phyloP scores from a whole-genome alignment of 257 asterid species.

The Solanum appendiculatum region DNA sequence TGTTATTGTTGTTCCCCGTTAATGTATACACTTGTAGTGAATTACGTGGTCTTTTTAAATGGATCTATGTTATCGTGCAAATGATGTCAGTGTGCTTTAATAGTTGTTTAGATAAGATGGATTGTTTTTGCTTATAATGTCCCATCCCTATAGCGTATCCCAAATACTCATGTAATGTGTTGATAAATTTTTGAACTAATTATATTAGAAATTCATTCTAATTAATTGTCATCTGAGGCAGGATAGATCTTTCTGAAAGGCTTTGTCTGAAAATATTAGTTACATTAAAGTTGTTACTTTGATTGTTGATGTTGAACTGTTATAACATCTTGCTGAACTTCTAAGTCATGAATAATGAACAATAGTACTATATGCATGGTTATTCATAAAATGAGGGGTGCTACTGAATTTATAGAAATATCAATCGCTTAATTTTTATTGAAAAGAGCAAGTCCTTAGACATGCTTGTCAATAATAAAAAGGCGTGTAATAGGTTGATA shows the following conservation, averaged over 20 bases:
- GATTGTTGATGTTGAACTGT: background rate
- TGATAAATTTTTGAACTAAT: background rate
- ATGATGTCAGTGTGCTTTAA: background rate
- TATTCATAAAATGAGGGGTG: background rate
- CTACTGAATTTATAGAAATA: background rate
- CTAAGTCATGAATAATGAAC: background rate
- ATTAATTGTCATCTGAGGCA: background rate
- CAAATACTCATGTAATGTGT: background rate
- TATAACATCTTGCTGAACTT: background rate
- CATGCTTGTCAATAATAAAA: no score
- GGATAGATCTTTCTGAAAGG: background rate
- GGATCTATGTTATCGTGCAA: background rate
- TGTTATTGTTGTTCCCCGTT: background rate
- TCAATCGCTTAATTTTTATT: background rate
- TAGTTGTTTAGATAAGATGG: background rate
- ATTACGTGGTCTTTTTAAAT: background rate
- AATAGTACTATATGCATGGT: background rate
- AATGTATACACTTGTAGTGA: background rate
- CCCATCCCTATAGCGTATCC: background rate
- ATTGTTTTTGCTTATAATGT: background rate
- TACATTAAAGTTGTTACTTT: background rate
- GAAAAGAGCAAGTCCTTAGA: background rate
- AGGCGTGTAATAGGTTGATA: background rate
- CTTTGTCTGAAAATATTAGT: background rate
- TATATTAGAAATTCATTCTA: background rate